Base-by-base conservation (phyloP, 1,284 basidiomycete genomes). In the Flammula alnicola region DNA sequence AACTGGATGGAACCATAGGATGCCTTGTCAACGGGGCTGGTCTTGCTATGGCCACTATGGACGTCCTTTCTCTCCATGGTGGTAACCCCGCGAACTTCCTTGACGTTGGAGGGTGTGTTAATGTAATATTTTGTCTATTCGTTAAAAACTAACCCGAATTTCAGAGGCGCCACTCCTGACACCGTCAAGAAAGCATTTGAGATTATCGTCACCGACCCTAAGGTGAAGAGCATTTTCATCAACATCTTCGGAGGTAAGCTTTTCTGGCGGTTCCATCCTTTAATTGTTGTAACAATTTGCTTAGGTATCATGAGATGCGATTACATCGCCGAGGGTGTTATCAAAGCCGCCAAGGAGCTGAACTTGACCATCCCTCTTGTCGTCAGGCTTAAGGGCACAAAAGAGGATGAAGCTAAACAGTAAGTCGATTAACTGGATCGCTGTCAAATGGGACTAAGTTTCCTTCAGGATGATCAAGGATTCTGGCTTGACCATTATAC, bases 141-240 rank as follows among this genome's bases (percentile, higher is more conserved):
- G 3, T 35, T 33, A 35, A n/a, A n/a, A 36, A 19, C 35, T 64
- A 41, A 60, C 29, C 33, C 26, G 16, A 23, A 17, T 36, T 47
- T 8, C 64, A 91, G 93, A 70, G 94, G 96, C 63, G 97, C 97
- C 37, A 98, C 95, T 5, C 95, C 97, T 27, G 93, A 97, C 63
- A 97, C 96, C 8, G 97, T 99, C 62, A 99, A 99, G 81, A 98
- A 96, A 74, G 97, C 97, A 3, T 99, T 99, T 64, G 95, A 98
- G 73, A 91, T 99, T 57, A 81, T 99, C 32, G 78, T 98, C 35
- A 76, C 84, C 51, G 94, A 98, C 63, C 86, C 88, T 56, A 90
- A 93, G 66, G 96, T 99, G 62, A 95, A 95, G 80, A 93, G 92
- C 51, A 99, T 99, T 67, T 98, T 99, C 73, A 97, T 99, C 74